Evolutionary conservation across 805 yeast genomes (phyloP).

Genomic region (Metschnikowia corniflorae): DNA sequence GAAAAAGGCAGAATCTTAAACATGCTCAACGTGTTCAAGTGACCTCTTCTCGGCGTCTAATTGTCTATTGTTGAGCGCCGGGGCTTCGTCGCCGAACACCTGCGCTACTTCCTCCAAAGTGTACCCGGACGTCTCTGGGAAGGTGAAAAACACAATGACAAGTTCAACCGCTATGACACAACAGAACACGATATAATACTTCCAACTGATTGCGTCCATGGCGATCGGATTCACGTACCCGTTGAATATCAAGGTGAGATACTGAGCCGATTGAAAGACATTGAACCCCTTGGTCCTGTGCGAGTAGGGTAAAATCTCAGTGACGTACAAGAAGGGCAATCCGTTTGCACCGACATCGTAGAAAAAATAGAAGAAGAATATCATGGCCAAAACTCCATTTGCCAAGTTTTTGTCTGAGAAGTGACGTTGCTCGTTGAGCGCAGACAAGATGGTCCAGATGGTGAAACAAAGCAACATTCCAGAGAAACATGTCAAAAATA

Average conservation of each 20-base stretch:
- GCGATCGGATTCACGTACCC: conserved; percentile 31
- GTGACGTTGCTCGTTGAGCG: conserved; percentile 40
- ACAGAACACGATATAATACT: conserved; percentile 42
- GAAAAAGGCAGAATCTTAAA: background rate
- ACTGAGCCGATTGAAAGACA: conserved; percentile 23
- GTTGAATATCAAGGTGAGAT: conserved; percentile 21
- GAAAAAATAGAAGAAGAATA: conserved; percentile 43
- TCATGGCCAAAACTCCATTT: conserved; percentile 49
- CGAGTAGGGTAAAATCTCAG: conserved; percentile 39
- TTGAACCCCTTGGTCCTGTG: conserved; percentile 42
- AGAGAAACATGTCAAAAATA: conserved; percentile 32
- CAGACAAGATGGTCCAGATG: conserved; percentile 45
- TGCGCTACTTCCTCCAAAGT: conserved; percentile 43
- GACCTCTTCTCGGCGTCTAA: conserved; percentile 5
- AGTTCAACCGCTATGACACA: conserved; percentile 29
- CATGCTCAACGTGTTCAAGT: conserved; percentile 13
- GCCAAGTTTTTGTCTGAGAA: conserved; percentile 39
- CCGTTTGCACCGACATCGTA: conserved; percentile 45
- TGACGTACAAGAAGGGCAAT: conserved; percentile 43
- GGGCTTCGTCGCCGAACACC: conserved; percentile 36
- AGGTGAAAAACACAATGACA: conserved; percentile 28
- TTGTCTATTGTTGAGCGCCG: conserved; percentile 10
- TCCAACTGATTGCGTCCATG: conserved; percentile 40
- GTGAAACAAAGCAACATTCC: conserved; percentile 37
- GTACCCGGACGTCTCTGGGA: conserved; percentile 42